A percentile compares a stretch with the other conserved stretches of the same genome.
phyloP scores from a whole-genome alignment of 1,139 yeast species.

The Lodderomyces parapsilosis region DNA sequence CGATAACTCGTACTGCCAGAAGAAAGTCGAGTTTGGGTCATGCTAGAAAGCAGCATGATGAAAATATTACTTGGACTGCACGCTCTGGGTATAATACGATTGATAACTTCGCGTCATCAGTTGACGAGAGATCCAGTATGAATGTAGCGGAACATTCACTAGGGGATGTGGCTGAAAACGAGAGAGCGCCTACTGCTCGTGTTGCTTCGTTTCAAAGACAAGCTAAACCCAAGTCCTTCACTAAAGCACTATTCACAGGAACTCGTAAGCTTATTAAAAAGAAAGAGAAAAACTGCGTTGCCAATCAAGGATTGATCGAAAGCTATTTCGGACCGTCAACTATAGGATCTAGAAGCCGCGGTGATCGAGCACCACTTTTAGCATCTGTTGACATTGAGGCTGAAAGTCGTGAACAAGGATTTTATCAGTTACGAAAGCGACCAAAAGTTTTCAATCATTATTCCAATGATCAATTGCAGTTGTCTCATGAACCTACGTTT shows the following conservation, averaged over 20 bases:
- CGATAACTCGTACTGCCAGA: neutral
- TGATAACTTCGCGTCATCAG: neutral
- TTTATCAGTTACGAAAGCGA: neutral
- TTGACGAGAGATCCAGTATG: neutral
- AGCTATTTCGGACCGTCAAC: neutral
- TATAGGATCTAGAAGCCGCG: conserved; percentile 14
- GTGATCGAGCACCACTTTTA: conserved; percentile 24
- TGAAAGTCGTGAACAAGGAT: conserved; percentile 24
- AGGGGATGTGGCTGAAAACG: neutral
- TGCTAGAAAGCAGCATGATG: neutral
- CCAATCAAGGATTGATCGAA: neutral
- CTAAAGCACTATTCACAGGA: neutral
- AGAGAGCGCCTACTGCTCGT: neutral
- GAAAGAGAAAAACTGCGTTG: neutral
- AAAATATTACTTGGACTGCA: neutral
- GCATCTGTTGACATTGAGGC: conserved; percentile 39
- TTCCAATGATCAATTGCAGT: neutral
- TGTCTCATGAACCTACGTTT: conserved; percentile 10
- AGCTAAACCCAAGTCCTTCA: neutral
- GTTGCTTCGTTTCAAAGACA: neutral
- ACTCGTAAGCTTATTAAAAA: neutral
- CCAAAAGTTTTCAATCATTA: neutral
- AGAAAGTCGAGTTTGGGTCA: neutral
- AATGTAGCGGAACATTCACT: neutral
- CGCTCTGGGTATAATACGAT: neutral